These are phyloP conservation scores for Termitomyces sp. DNA, from an alignment of 768 basidiomycete genomes.

Conservation along the genomic window DNA sequence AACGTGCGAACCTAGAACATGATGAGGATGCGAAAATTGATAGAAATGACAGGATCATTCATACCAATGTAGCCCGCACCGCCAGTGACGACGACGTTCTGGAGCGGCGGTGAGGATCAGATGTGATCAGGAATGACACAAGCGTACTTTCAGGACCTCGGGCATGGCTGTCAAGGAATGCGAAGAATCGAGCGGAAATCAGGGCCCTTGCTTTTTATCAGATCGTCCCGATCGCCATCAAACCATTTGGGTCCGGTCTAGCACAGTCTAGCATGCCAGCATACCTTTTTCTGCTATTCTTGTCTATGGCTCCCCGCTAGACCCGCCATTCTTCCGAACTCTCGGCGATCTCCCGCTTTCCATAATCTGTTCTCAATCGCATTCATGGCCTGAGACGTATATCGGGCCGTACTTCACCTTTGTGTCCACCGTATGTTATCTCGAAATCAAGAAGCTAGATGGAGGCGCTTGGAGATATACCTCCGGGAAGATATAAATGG, in stretches of 20 bases:
- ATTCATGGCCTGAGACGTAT: neutral
- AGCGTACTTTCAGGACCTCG: slow-evolving; percentile 41
- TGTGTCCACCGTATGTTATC: neutral
- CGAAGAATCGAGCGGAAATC: neutral
- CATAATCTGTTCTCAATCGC: neutral
- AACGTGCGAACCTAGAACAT: slow-evolving; percentile 79
- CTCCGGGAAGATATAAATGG: too few relatives aligned
- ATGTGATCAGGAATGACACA: slow-evolving; percentile 7
- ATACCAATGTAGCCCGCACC: slow-evolving; percentile 89
- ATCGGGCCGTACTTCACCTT: neutral
- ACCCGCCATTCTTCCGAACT: neutral
- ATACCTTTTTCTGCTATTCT: neutral
- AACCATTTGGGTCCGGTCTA: neutral
- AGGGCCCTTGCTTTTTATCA: slow-evolving; percentile 9
- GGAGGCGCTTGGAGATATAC: too few relatives aligned
- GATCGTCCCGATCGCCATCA: slow-evolving; percentile 8
- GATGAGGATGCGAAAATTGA: slow-evolving; percentile 7
- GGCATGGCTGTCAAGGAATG: slow-evolving; percentile 13
- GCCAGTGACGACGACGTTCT: slow-evolving; percentile 48
- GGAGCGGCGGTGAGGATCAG: slow-evolving; percentile 17
- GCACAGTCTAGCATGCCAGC: neutral
- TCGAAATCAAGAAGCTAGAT: neutral
- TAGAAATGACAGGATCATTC: slow-evolving; percentile 15
- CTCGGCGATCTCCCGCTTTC: neutral
- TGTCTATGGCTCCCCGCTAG: neutral